A percentile compares a stretch with the other conserved stretches of the same genome.
Conservation (phyloP, 495 filamentous ascomycete genomes). For the Talaromyces borbonicus region DNA sequence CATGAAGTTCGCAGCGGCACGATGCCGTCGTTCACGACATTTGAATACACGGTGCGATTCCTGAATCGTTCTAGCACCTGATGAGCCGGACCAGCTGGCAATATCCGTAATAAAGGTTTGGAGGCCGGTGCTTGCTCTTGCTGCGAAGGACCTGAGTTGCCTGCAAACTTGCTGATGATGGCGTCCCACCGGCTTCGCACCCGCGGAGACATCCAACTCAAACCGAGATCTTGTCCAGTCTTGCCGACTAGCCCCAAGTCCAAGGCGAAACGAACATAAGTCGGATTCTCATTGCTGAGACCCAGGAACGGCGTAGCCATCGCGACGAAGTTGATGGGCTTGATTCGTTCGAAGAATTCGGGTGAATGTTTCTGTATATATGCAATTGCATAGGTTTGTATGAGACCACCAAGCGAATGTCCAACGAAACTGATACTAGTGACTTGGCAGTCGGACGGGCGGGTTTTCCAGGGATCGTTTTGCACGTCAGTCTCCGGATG, state of each 20-base stretch:
- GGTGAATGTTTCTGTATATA: slow-evolving; percentile 97
- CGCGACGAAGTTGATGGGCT: slow-evolving; percentile 88
- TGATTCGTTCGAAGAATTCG: slow-evolving; percentile 76
- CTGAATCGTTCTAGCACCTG: slow-evolving; percentile 75
- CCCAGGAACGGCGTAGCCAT: slow-evolving; percentile 85
- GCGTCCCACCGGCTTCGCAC: slow-evolving; percentile 81
- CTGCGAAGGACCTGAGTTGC: slow-evolving; percentile 53
- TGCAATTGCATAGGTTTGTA: slow-evolving; percentile 92
- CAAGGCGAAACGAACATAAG: slow-evolving; percentile 94
- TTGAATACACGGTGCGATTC: slow-evolving; percentile 89
- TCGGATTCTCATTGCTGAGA: slow-evolving; percentile 91
- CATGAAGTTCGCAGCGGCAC: slow-evolving; percentile 92
- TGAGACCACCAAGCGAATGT: slow-evolving; percentile 83
- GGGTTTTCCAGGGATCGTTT: slow-evolving; percentile 16
- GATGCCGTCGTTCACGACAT: slow-evolving; percentile 97
- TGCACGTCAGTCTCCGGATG: not conserved
- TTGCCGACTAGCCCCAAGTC: slow-evolving; percentile 92
- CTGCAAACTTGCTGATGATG: slow-evolving; percentile 67
- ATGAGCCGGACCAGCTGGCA: slow-evolving; percentile 90
- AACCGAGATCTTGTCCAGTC: slow-evolving; percentile 87
- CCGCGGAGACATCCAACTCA: slow-evolving; percentile 87
- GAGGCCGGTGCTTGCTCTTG: slow-evolving; percentile 61
- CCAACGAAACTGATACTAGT: slow-evolving; percentile 94
- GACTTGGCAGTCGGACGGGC: slow-evolving; percentile 63
- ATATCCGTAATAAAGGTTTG: slow-evolving; percentile 82